phyloP scores from a whole-genome alignment of 2,329 filamentous ascomycete genomes.

The Xylaria sp. region DNA sequence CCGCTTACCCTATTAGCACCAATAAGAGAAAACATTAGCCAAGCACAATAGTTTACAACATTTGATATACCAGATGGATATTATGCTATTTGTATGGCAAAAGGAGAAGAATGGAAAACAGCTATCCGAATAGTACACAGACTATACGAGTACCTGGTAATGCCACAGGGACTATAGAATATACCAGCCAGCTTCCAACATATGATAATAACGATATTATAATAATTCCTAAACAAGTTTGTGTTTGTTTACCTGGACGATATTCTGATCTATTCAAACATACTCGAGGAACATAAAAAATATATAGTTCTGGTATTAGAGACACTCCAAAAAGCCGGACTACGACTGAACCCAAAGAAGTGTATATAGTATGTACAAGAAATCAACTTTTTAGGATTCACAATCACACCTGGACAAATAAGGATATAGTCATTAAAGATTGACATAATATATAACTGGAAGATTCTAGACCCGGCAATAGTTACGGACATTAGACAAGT shows the following conservation, averaged over 20 bases:
- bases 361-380: conserved; percentile 3
- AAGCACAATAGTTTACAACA: conserved; percentile 11
- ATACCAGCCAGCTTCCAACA: neutral
- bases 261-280: conserved; percentile 15
- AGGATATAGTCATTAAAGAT: too few species aligned
- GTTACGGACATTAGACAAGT: conserved; percentile 8
- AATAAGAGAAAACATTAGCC: neutral
- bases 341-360: conserved; percentile 6
- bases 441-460: too few species aligned
- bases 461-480: too few species aligned
- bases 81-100: conserved; percentile 7
- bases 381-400: conserved; percentile 11
- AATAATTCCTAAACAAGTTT: too few species aligned
- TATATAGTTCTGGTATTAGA: conserved; percentile 6
- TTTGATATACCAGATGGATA: conserved; percentile 15
- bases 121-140: conserved; percentile 5
- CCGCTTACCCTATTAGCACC: neutral
- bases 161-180: neutral
- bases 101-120: conserved; percentile 19
- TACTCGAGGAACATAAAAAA: conserved; percentile 13
- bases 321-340: neutral
- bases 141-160: neutral
- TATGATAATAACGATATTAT: neutral
- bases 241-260: conserved; percentile 1
- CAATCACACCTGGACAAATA: too few species aligned